phyloP scores from a whole-genome alignment of 768 basidiomycete genomes.

The Kwoniella bestiolae region DNA sequence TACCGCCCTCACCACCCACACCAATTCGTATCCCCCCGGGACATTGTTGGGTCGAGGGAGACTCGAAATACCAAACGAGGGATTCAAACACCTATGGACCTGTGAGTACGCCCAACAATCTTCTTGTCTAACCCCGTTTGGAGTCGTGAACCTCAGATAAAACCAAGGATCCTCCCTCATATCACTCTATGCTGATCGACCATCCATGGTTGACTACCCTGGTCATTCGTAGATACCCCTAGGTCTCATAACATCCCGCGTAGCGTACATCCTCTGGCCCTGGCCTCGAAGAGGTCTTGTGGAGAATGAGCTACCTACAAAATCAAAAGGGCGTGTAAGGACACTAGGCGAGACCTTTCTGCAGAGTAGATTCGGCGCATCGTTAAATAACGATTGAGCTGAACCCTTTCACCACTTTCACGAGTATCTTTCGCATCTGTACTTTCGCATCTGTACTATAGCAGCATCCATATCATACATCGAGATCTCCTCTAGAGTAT shows the following conservation, averaged over 20 bases:
- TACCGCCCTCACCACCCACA: constrained; percentile 53
- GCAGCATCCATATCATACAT: too few relatives aligned
- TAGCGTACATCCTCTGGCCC: constrained; percentile 56
- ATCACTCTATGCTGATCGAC: too few relatives aligned
- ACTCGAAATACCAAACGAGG: constrained; percentile 52
- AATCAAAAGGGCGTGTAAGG: constrained; percentile 47
- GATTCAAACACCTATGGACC: constrained; percentile 59
- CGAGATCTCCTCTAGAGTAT: too few relatives aligned
- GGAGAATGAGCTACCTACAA: constrained; percentile 31
- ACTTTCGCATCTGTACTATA: too few relatives aligned
- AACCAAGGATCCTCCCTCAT: too few relatives aligned
- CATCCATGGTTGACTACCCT: too few relatives aligned
- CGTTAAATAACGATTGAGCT: background rate
- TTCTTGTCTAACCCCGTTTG: too few relatives aligned
- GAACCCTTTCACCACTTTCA: too few relatives aligned
- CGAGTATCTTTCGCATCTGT: background rate
- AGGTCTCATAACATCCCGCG: constrained; percentile 53
- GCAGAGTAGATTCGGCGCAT: background rate
- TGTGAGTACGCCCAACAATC: too few relatives aligned
- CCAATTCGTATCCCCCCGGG: constrained; percentile 55
- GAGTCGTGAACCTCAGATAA: too few relatives aligned
- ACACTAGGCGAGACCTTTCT: constrained; percentile 20
- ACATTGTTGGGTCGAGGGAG: constrained; percentile 59
- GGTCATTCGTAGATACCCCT: constrained; percentile 47
- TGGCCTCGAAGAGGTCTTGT: constrained; percentile 46